Conservation (phyloP, 75 land plant species). For the Cryptomeria japonica region DNA sequence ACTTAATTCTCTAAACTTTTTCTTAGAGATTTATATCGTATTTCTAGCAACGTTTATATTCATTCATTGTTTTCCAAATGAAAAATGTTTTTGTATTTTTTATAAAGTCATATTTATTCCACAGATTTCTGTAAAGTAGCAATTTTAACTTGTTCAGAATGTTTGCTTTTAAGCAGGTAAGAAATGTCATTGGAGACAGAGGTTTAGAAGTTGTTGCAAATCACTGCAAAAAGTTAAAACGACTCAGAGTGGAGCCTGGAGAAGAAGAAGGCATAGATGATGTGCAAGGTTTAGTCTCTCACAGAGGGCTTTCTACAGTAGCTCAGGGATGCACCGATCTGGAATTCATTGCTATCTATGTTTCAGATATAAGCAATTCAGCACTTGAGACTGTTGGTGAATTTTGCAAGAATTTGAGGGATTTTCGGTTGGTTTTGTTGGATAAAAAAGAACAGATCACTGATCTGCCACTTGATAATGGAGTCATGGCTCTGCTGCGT, state of each 20-base stretch:
- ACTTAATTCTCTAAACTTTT: not conserved
- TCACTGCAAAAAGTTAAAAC: constrained; percentile 24
- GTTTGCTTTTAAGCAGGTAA: constrained; percentile 24
- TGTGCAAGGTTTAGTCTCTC: constrained; percentile 38
- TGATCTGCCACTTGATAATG: constrained; percentile 39
- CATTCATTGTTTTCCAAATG: not conserved
- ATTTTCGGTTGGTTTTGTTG: constrained; percentile 31
- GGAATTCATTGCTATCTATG: constrained; percentile 40
- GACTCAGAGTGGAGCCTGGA: constrained; percentile 44
- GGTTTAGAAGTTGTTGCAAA: constrained; percentile 36
- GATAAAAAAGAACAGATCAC: constrained; percentile 14
- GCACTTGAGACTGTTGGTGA: constrained; percentile 34
- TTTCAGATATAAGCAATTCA: constrained; percentile 42
- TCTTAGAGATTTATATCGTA: not conserved
- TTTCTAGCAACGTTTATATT: not conserved
- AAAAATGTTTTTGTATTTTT: not conserved
- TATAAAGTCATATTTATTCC: not conserved
- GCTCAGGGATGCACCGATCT: constrained; percentile 36
- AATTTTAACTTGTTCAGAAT: not conserved
- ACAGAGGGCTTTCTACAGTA: constrained; percentile 30
- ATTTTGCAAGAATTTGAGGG: constrained; percentile 35
- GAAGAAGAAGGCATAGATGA: constrained; percentile 15
- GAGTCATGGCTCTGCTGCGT: constrained; percentile 29
- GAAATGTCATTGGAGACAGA: constrained; percentile 36
- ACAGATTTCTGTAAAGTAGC: not conserved